phyloP scores from a whole-genome alignment of 805 yeast genomes.

The Lipomyces sp. region DNA sequence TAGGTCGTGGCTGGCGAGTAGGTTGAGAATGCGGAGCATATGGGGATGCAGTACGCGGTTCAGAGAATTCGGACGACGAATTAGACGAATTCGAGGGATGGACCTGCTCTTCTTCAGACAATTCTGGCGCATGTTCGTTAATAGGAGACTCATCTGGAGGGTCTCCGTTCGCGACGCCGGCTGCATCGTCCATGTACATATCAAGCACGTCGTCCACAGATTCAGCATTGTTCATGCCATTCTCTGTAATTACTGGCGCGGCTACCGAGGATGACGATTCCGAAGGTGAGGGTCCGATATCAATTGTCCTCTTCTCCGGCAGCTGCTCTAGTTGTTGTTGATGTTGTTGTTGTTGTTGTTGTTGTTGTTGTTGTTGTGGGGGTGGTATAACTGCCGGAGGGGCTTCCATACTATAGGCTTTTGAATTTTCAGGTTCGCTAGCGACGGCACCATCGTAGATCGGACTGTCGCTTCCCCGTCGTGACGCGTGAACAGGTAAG shows the following conservation, averaged over 20 bases:
- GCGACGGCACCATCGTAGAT: not conserved
- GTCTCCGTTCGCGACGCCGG: not conserved
- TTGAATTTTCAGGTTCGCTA: not conserved
- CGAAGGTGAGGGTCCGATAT: not conserved
- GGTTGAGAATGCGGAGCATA: slow-evolving; percentile 14
- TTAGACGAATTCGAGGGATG: slow-evolving; percentile 16
- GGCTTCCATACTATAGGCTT: not conserved
- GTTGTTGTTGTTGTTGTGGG: too few relatives aligned
- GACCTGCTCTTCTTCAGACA: not conserved
- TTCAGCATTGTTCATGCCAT: not conserved
- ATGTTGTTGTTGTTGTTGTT: too few relatives aligned
- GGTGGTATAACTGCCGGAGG: not conserved
- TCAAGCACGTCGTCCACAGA: slow-evolving; percentile 18
- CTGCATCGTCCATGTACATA: slow-evolving; percentile 5
- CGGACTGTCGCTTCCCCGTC: not conserved
- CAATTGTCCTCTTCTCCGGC: not conserved
- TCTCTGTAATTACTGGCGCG: not conserved
- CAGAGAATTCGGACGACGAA: slow-evolving; percentile 24
- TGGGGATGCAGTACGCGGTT: slow-evolving; percentile 34
- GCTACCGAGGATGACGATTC: not conserved
- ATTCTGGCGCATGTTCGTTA: slow-evolving; percentile 2
- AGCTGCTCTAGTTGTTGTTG: not conserved
- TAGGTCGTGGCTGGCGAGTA: not conserved
- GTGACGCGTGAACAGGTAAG: not conserved
- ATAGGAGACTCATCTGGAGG: not conserved